These are phyloP conservation scores for Myriosclerotinia curreyana DNA, from an alignment of 2,329 filamentous ascomycete genomes.

Conservation along the genomic window DNA sequence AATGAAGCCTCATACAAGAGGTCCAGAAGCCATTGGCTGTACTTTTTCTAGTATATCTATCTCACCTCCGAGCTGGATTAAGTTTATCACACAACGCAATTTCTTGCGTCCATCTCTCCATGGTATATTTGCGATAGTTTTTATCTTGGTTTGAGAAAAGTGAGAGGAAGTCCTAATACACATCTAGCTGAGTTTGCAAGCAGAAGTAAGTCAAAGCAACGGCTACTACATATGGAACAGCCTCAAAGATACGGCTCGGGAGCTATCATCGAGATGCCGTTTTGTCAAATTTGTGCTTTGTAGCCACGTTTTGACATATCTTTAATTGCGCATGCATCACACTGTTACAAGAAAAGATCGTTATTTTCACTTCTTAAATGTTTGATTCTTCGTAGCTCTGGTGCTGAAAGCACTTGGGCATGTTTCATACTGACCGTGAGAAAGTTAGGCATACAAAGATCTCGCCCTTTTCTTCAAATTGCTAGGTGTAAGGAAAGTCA, in stretches of 20 bases:
- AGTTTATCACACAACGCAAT: not conserved
- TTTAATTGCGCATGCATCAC: not conserved
- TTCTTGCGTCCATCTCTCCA: not conserved
- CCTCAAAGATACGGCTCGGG: not conserved
- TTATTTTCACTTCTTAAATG: not conserved
- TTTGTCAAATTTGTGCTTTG: not conserved
- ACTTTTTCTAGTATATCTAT: not conserved
- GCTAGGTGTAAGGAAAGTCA: not conserved
- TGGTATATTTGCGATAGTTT: not conserved
- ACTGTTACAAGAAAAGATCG: not conserved
- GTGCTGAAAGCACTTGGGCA: not conserved
- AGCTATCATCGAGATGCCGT: not conserved
- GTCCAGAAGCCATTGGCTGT: not conserved
- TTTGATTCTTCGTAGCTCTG: not conserved
- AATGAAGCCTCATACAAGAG: not conserved
- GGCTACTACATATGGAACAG: too few relatives aligned
- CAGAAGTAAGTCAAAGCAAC: not conserved
- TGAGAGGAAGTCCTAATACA: not conserved
- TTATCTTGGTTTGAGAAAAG: not conserved
- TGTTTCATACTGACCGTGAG: not conserved
- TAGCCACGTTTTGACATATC: not conserved
- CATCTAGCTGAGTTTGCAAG: not conserved
- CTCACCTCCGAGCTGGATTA: not conserved
- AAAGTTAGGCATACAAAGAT: not conserved
- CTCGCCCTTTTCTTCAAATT: not conserved